Evolutionary conservation across 768 basidiomycete species (phyloP), one percentile per base, ranked within the genome.

Genomic region (Leccinellum albellum): DNA sequence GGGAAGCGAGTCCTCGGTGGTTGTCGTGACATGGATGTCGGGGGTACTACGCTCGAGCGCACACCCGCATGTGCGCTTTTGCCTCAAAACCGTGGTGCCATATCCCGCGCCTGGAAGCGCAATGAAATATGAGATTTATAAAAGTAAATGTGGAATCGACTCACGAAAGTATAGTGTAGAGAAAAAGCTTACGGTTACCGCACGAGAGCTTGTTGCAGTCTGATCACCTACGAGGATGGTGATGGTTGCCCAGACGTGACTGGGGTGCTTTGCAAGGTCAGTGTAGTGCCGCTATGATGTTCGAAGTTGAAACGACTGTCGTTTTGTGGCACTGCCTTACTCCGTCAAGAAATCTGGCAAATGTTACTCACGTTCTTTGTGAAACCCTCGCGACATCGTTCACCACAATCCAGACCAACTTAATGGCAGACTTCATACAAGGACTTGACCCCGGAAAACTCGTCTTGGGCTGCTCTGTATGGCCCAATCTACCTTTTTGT

Each of bases 361-460:
- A 23, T 21, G 44, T 57, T 57, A 57, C 56, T 57, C 56, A 57
- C 56, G 56, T 55, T 50, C 17, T 13, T 29, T 7, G 7, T 28
- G 28, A 28, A 28, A 24, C 40, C n/a, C 31, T 45, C 21, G 40
- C 40, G n/a, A 32, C 50, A 20, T 14, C 44, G 21, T 32, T n/a
- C 50, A 42, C 37, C 28, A 53, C 13, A 10, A 33, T 50, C 17
- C 8, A 42, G 17, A 15, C 29, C 20, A 12, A 28, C 42, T n/a
- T 20, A 51, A 81, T 81, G 80, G 76, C 79, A 26, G 90, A 91
- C 64, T 88, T 87, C 59, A 59, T 86, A 7, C 88, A 88, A 64
- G 76, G 76, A 24, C 81, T 92, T 56, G 90, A 92, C 64, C 82
- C 89, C 20, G 80, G 81, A 6, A 89, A 86, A 65, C 81, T 91